Percentiles rank a stretch among this genome's conserved stretches.
Evolutionary conservation across 352 stramenopile species (phyloP).

Genomic region (Globisporangium takayamanum): DNA sequence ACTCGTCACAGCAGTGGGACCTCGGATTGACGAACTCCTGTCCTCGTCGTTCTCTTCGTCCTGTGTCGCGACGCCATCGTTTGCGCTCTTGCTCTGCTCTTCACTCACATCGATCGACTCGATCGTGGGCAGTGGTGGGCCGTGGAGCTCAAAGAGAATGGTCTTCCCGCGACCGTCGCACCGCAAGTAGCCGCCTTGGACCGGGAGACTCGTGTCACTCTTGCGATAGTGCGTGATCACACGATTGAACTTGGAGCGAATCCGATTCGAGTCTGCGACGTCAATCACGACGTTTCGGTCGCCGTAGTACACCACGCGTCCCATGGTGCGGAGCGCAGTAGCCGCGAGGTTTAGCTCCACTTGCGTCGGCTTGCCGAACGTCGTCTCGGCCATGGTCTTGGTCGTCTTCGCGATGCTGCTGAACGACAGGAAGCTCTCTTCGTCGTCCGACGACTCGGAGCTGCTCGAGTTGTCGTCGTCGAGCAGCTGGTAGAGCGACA

Average conservation of each 20-base stretch:
- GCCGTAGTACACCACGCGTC: conserved; percentile 73
- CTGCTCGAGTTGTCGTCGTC: conserved; percentile 34
- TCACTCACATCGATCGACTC: conserved; percentile 43
- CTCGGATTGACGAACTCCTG: conserved; percentile 2
- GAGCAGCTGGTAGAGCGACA: conserved; percentile 66
- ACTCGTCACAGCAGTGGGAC: background rate
- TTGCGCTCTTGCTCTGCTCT: conserved; percentile 8
- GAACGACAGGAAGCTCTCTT: conserved; percentile 65
- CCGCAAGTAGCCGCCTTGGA: conserved; percentile 60
- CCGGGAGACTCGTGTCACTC: conserved; percentile 34
- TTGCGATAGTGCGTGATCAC: conserved; percentile 79
- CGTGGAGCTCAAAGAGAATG: conserved; percentile 70
- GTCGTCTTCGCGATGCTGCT: conserved; percentile 47
- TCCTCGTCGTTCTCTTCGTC: background rate
- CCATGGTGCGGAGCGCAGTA: conserved; percentile 46
- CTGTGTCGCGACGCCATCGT: conserved; percentile 6
- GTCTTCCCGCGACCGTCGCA: conserved; percentile 73
- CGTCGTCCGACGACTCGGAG: conserved; percentile 49
- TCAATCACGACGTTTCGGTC: conserved; percentile 75
- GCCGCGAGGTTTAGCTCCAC: conserved; percentile 44
- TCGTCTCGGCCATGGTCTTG: conserved; percentile 63
- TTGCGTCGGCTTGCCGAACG: conserved; percentile 55
- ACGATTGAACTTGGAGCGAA: conserved; percentile 79
- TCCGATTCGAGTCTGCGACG: conserved; percentile 74
- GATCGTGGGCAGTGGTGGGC: conserved; percentile 40